phyloP scores from a whole-genome alignment of 2,329 filamentous ascomycete genomes.

The Herpotrichia juniperi region DNA sequence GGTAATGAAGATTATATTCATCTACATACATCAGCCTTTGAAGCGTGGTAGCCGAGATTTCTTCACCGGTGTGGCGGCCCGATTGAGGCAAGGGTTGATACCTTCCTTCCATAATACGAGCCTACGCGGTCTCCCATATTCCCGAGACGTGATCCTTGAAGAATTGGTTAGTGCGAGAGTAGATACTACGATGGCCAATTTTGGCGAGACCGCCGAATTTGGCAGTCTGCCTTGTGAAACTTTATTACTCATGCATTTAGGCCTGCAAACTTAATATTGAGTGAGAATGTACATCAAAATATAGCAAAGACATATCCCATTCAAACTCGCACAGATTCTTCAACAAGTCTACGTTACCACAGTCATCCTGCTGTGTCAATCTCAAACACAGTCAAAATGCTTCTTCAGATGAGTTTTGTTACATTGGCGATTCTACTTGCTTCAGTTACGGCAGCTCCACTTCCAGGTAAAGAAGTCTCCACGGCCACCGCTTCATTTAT shows the following conservation, averaged over 20 bases:
- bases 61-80: background rate
- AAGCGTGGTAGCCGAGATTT: background rate
- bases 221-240: background rate
- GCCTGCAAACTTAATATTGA: too few species aligned
- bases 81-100: background rate
- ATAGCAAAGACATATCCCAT: background rate
- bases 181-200: background rate
- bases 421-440: background rate
- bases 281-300: background rate
- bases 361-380: background rate
- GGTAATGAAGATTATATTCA: background rate
- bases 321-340: background rate
- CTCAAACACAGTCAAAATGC: too few species aligned
- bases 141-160: background rate
- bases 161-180: background rate
- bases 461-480: background rate
- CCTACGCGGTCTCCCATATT: background rate
- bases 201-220: background rate
- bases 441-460: background rate
- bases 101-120: background rate
- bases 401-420: background rate
- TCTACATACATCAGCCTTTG: background rate
- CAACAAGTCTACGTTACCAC: background rate
- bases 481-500: background rate
- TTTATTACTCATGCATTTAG: too few species aligned